Percentiles rank a stretch among this genome's conserved stretches.
These are phyloP conservation scores for Boletus sensibilis DNA, from an alignment of 768 basidiomycete genomes.

Conservation along the genomic window DNA sequence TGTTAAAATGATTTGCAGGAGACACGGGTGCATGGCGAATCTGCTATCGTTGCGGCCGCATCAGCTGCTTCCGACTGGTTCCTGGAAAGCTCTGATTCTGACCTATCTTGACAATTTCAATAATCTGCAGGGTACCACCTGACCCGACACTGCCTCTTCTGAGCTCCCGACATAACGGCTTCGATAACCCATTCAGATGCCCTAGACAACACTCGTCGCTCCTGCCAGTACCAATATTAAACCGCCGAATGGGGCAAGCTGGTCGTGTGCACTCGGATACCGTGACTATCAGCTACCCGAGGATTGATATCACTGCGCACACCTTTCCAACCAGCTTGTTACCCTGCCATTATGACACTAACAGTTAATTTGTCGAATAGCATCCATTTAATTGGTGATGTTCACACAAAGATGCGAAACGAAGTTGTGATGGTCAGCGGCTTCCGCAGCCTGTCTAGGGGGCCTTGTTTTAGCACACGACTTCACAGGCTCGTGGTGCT, in stretches of 20 bases:
- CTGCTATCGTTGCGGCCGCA: background rate
- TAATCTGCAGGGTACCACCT: background rate
- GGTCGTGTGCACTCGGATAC: background rate
- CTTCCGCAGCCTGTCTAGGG: background rate
- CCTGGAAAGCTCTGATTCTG: background rate
- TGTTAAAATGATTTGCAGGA: background rate
- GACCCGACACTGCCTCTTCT: background rate
- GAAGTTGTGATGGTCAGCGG: background rate
- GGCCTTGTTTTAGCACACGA: background rate
- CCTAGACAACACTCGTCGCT: background rate
- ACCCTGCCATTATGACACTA: background rate
- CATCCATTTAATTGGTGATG: background rate
- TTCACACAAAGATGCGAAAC: background rate
- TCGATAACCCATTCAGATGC: background rate
- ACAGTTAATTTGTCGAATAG: background rate
- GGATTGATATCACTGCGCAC: background rate
- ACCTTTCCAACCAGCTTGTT: background rate
- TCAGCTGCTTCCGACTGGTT: background rate
- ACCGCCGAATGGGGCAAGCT: background rate
- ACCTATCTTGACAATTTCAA: background rate
- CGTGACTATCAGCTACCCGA: background rate
- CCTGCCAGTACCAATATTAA: too few species aligned
- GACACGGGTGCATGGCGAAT: background rate
- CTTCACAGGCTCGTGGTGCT: background rate
- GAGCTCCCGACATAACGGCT: background rate